Conservation (phyloP, 169 alveolate species). For the Ichthyophthirius multifiliis region DNA sequence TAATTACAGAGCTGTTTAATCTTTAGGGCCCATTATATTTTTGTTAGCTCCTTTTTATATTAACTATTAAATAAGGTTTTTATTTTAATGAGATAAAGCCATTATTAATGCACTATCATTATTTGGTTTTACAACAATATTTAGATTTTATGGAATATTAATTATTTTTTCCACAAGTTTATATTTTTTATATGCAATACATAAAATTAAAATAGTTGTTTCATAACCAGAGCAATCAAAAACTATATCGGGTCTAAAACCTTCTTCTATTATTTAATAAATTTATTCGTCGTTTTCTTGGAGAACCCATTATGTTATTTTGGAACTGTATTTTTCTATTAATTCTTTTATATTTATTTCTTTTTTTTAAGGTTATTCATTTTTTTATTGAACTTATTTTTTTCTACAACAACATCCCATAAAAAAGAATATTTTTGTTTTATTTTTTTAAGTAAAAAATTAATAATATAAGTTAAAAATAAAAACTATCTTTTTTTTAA, state of each 20-base stretch:
- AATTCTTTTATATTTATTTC: too few species aligned
- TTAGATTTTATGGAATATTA: background rate
- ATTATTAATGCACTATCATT: background rate
- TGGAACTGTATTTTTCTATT: too few species aligned
- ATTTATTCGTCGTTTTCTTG: background rate
- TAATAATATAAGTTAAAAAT: too few species aligned
- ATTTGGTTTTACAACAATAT: background rate
- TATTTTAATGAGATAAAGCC: background rate
- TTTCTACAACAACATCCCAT: too few species aligned
- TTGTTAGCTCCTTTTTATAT: background rate
- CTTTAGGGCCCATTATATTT: constrained; percentile 28
- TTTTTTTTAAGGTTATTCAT: too few species aligned
- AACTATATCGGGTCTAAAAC: background rate
- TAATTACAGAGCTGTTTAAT: too few species aligned
- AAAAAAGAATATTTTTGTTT: too few species aligned
- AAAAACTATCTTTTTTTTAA: too few species aligned
- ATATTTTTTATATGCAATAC: background rate
- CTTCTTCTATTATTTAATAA: background rate
- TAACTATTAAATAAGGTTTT: background rate
- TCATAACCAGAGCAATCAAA: constrained; percentile 1
- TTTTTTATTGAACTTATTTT: too few species aligned
- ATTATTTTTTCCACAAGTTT: background rate
- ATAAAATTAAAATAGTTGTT: background rate
- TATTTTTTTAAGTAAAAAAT: too few species aligned
- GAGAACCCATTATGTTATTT: background rate